Percentiles rank a stretch among this genome's conserved stretches.
Conservation (phyloP, 345 rosid genomes). For the Eucalyptus pumila region DNA sequence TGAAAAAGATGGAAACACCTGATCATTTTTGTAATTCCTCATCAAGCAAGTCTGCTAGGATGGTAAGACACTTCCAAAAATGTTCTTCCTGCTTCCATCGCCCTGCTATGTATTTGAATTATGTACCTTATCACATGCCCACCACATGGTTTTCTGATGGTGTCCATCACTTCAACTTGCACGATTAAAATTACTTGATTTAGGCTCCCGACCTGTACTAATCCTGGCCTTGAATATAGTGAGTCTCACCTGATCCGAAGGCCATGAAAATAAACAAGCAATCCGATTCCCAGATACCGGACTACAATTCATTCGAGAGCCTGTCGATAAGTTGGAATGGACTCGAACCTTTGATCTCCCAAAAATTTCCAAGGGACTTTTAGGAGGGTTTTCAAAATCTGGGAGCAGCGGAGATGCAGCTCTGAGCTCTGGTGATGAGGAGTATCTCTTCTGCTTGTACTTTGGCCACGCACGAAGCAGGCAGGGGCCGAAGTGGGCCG, state of each 20-base stretch:
- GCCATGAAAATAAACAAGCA: not conserved
- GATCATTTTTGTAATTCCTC: not conserved
- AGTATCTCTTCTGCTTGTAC: constrained; percentile 80
- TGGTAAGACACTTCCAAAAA: not conserved
- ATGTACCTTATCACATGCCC: not conserved
- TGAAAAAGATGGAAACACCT: not conserved
- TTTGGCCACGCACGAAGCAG: constrained; percentile 37
- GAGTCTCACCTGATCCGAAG: not conserved
- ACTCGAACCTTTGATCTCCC: not conserved
- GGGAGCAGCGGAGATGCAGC: constrained; percentile 8
- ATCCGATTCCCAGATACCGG: not conserved
- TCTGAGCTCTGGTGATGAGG: constrained; percentile 35
- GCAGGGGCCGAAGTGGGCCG: not conserved
- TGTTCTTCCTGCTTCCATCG: too few relatives aligned
- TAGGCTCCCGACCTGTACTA: not conserved
- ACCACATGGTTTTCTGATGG: not conserved
- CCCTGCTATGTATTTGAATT: not conserved
- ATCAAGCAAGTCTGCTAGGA: not conserved
- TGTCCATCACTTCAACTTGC: not conserved
- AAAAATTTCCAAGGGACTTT: not conserved
- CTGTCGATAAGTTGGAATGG: not conserved
- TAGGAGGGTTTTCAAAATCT: not conserved
- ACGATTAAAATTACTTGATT: not conserved
- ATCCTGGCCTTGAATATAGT: not conserved
- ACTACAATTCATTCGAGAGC: not conserved